Conservation (phyloP, 2,329 filamentous ascomycete species). For the Hypoxylon sp. region DNA sequence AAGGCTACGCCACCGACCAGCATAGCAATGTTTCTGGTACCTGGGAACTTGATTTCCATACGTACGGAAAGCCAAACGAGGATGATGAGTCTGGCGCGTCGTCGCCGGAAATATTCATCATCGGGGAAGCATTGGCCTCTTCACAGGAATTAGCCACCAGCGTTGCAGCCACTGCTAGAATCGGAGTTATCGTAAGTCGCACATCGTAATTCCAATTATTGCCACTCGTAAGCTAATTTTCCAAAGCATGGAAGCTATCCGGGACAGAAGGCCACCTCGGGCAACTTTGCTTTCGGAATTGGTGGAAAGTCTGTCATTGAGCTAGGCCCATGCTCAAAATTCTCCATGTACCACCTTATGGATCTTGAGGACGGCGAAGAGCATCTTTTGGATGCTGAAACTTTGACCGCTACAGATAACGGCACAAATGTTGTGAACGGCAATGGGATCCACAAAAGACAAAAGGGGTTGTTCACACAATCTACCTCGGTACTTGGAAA, state of each 20-base stretch:
- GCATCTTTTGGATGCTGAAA: slow-evolving; percentile 5
- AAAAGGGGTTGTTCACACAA: slow-evolving; percentile 26
- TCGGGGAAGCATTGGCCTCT: slow-evolving; percentile 56
- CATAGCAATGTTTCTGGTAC: slow-evolving; percentile 26
- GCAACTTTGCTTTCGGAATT: slow-evolving; percentile 59
- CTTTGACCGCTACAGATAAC: slow-evolving; percentile 1
- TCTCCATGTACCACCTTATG: slow-evolving; percentile 61
- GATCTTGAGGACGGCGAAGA: slow-evolving; percentile 47
- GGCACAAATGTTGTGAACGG: slow-evolving; percentile 15
- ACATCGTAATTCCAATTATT: not conserved
- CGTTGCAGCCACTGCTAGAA: slow-evolving; percentile 52
- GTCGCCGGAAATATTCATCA: slow-evolving; percentile 53
- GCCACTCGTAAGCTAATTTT: slow-evolving; percentile 2
- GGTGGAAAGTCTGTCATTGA: slow-evolving; percentile 50
- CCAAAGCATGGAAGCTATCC: slow-evolving; percentile 55
- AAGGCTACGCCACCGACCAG: slow-evolving; percentile 40
- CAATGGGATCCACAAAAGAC: slow-evolving; percentile 16
- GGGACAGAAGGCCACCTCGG: slow-evolving; percentile 60
- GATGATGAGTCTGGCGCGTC: not conserved
- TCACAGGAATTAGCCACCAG: slow-evolving; percentile 56
- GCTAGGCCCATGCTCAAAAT: slow-evolving; percentile 53
- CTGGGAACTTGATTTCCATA: slow-evolving; percentile 55
- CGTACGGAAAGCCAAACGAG: slow-evolving; percentile 54
- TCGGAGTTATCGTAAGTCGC: slow-evolving; percentile 48
- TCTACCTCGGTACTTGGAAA: slow-evolving; percentile 25